Conservation (phyloP, 1,284 basidiomycete species). For the Pseudozyma hubeiensis region DNA sequence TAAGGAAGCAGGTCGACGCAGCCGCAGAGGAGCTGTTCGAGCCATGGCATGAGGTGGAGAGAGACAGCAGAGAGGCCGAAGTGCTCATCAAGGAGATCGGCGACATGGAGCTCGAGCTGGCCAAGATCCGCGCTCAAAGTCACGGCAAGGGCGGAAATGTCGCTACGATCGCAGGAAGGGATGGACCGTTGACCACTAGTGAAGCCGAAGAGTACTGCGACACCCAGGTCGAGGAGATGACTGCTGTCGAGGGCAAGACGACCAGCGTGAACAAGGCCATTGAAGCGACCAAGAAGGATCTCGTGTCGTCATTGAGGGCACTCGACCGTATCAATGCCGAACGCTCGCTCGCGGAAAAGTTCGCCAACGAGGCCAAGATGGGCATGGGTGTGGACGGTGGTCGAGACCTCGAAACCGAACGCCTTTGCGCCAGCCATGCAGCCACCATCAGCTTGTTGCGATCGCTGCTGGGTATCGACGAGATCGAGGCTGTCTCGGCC, state of each 20-base stretch:
- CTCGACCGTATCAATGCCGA: slow-evolving; percentile 59
- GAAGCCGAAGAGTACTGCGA: slow-evolving; percentile 59
- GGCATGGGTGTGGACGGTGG: slow-evolving; percentile 58
- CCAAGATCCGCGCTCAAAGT: slow-evolving; percentile 55
- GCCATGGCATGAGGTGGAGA: slow-evolving; percentile 50
- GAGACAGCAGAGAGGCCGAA: slow-evolving; percentile 45
- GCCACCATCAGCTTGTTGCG: slow-evolving; percentile 41
- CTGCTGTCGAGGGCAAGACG: slow-evolving; percentile 51
- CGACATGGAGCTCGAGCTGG: slow-evolving; percentile 63
- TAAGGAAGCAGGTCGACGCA: slow-evolving; percentile 54
- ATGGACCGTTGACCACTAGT: slow-evolving; percentile 52
- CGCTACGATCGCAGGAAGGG: slow-evolving; percentile 47
- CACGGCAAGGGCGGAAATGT: slow-evolving; percentile 47
- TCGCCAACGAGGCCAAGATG: slow-evolving; percentile 58
- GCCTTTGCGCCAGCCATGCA: slow-evolving; percentile 52
- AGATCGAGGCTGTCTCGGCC: slow-evolving; percentile 38
- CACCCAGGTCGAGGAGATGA: slow-evolving; percentile 58
- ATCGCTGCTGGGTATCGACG: slow-evolving; percentile 48
- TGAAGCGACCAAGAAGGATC: slow-evolving; percentile 58
- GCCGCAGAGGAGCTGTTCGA: slow-evolving; percentile 46
- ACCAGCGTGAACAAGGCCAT: slow-evolving; percentile 46
- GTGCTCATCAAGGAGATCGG: slow-evolving; percentile 55
- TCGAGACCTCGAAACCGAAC: slow-evolving; percentile 58
- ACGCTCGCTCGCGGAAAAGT: slow-evolving; percentile 58
- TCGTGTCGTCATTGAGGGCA: slow-evolving; percentile 47